phyloP scores from a whole-genome alignment of 129 eudicot species.

The Chrysanthemum seticuspe region DNA sequence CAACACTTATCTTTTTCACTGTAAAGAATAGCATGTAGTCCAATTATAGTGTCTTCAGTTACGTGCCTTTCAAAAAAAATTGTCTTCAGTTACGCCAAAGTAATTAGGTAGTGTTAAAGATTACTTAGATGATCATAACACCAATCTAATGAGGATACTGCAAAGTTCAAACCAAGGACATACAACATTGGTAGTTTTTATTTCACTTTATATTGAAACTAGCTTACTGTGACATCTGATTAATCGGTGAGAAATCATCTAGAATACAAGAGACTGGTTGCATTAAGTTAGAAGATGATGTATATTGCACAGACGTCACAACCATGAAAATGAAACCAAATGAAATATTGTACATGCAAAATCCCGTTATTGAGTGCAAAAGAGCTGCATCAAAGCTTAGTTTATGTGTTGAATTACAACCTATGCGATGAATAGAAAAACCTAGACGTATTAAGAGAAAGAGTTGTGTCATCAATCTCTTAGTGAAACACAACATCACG shows the following conservation, averaged over 20 bases:
- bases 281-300: not conserved
- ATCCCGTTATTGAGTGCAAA: no score
- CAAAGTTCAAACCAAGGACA: not conserved
- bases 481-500: no score
- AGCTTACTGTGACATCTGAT: conserved; percentile 4
- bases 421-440: no score
- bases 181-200: not conserved
- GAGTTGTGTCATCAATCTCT: no score
- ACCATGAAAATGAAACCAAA: not conserved
- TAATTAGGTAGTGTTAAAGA: not conserved
- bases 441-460: no score
- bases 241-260: not conserved
- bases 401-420: no score
- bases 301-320: no score
- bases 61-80: not conserved
- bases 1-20: no score
- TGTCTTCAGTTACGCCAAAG: not conserved
- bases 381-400: no score
- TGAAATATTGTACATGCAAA: not conserved
- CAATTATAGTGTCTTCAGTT: no score
- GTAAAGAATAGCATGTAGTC: no score
- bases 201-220: conserved; percentile 10
- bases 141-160: not conserved
- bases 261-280: not conserved
- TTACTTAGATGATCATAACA: not conserved